Evolutionary conservation across 2,329 filamentous ascomycete species (phyloP), one percentile per base, ranked within the genome.

Genomic region (Aspergillus ruber): DNA sequence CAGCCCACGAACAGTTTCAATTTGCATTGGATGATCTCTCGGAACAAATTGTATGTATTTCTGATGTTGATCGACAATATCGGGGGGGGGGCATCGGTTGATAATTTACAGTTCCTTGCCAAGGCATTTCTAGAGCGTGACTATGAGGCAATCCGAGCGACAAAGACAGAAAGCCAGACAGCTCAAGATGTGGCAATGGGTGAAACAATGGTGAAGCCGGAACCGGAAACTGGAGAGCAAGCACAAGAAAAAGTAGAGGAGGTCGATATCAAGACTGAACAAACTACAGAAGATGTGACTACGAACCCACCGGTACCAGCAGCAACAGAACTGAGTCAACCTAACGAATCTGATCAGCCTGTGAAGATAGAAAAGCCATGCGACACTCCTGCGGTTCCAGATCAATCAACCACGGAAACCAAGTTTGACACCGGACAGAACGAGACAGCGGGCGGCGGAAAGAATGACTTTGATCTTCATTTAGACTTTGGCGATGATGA

Each of bases 121-220:
- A 72, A 72, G 51, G 64, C 69, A 1, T 67, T 70, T 43, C 52
- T 72, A 13, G 69, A 72, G 56, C 64, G 58, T 48, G 69, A 72
- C 45, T 71, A 71, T 44, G 64, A 70, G 40, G 60, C 58, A 15
- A 54, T 69, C 36, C 59, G 59, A 48, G 64, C 64, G 4, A 61
- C 55, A 21, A 68, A 64, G 43, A 50, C 56, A 18, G 57, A 57
- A n/a, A 50, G 58, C n/a, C 53, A 56, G 29, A 52, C 53, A 27
- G 45, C 51, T 3, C 52, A 66, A 47, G 66, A 69, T 50, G 56
- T 61, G 43, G 49, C 49, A 5, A 66, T 66, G 66, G 50, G 45
- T 10, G 62, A 63, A 47, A 49, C 55, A 17, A 50, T 49, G 6
- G 47, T 53, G 20, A 53, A 50, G 17, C 41, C 39, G 13, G 51